phyloP scores from a whole-genome alignment of 1,284 basidiomycete genomes.

The Pseudozyma hubeiensis region DNA sequence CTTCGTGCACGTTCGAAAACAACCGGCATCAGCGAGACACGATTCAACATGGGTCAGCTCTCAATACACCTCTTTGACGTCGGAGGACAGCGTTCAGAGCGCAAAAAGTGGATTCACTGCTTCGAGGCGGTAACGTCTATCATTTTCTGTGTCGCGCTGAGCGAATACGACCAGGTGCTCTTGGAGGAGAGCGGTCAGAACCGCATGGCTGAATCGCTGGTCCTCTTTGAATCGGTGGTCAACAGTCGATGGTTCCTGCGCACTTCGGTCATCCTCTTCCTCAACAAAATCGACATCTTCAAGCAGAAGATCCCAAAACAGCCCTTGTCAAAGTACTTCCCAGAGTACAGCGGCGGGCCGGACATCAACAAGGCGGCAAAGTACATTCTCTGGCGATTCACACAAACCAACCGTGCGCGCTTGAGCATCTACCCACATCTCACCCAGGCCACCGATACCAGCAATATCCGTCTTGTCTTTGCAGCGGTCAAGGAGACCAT shows the following conservation, averaged over 20 bases:
- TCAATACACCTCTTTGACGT: slow-evolving; percentile 67
- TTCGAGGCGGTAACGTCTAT: slow-evolving; percentile 65
- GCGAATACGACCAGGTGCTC: slow-evolving; percentile 63
- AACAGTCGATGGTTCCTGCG: slow-evolving; percentile 89
- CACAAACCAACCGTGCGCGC: slow-evolving; percentile 83
- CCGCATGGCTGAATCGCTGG: slow-evolving; percentile 91
- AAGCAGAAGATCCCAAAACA: slow-evolving; percentile 82
- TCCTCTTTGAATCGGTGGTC: slow-evolving; percentile 94
- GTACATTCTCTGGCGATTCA: slow-evolving; percentile 96
- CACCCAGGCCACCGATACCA: slow-evolving; percentile 75
- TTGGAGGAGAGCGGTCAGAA: slow-evolving; percentile 73
- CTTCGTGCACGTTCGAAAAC: slow-evolving; percentile 89
- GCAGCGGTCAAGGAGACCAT: slow-evolving; percentile 90
- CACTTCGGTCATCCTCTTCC: slow-evolving; percentile 81
- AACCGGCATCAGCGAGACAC: slow-evolving; percentile 90
- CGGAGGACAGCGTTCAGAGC: slow-evolving; percentile 65
- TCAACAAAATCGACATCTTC: slow-evolving; percentile 97
- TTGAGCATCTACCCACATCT: slow-evolving; percentile 68
- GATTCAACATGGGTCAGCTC: slow-evolving; percentile 70
- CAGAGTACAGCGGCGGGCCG: slow-evolving; percentile 88
- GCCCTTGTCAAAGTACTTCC: slow-evolving; percentile 88
- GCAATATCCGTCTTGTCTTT: slow-evolving; percentile 86
- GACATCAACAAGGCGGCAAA: slow-evolving; percentile 98
- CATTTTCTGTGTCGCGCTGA: slow-evolving; percentile 68
- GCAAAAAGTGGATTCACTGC: slow-evolving; percentile 68